Base-by-base conservation (phyloP, 805 yeast species). In the Debaryomyces tyrocola region DNA sequence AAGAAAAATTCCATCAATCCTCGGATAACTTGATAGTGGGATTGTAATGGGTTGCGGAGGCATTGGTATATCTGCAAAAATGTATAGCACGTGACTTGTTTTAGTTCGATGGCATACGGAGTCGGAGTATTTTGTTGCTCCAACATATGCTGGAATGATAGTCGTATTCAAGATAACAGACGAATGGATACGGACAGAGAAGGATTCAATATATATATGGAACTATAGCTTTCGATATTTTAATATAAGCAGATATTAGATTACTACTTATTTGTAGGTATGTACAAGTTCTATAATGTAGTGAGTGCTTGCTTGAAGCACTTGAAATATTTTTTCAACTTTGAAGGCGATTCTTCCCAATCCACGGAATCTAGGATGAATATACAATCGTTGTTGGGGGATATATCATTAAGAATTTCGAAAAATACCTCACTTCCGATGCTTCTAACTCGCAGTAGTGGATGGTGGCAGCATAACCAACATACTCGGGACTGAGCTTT, bases 341-440 rank as follows among this genome's bases (percentile, higher is more conserved):
- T 28, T 11, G 12, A n/a, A 11, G 50, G 52, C 7, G 46, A 28
- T 14, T 43, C 44, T 7, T 48, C 51, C 63, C 63, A 58, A n/a
- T 48, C 42, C 20, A 53, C 48, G 2, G 24, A 15, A n/a, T 53
- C 55, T 9, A 56, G 9, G 6, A 46, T 20, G 8, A 42, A 35
- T 11, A 44, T 17, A 4, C 21, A 29, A 2, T 12, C 4, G 2
- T n/a, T 11, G 10, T 40, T 34, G 8, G 42, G 37, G 6, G 38
- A 14, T n/a, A 52, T 29, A 20, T 69, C 74, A 33, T 55, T 63
- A 35, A 57, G 56, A 4, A 66, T 52, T 43, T 70, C 77, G 48
- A 64, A 77, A 6, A 79, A 44, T 21, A 68, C 70, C 40, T 77
- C 80, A 10, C 75, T 65, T 0, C 79, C 74, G 43, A 66, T 33